phyloP scores from a whole-genome alignment of 768 basidiomycete species.

The Trametes cubensis region DNA sequence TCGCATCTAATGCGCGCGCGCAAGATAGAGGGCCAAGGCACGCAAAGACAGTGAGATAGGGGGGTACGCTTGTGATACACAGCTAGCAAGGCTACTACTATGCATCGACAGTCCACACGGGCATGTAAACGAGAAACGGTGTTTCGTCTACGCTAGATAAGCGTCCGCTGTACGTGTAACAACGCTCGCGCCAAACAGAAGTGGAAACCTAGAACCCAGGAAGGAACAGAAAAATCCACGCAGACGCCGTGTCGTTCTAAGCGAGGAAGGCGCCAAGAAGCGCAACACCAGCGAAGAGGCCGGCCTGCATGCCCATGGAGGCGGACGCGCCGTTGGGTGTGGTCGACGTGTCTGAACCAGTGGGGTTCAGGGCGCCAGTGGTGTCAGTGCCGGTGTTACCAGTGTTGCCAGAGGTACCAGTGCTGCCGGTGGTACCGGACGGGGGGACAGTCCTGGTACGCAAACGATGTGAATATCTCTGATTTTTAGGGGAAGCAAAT shows the following conservation, averaged over 20 bases:
- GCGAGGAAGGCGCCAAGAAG: constrained; percentile 41
- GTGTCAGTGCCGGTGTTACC: constrained; percentile 21
- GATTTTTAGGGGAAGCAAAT: background rate
- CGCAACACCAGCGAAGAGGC: constrained; percentile 40
- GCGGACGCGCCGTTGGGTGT: constrained; percentile 36
- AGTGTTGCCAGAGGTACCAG: constrained; percentile 1
- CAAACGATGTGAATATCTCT: background rate
- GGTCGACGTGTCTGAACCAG: constrained; percentile 28
- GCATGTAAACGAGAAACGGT: background rate
- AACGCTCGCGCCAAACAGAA: background rate
- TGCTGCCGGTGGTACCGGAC: no score
- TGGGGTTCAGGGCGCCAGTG: constrained; percentile 26
- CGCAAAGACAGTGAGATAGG: background rate
- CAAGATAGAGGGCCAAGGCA: no score
- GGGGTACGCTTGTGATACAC: background rate
- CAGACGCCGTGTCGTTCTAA: constrained; percentile 19
- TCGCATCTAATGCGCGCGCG: no score
- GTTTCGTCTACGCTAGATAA: background rate
- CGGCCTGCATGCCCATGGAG: constrained; percentile 34
- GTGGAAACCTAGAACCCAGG: background rate
- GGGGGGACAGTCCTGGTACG: constrained; percentile 4
- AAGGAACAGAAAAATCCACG: background rate
- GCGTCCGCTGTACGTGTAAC: constrained; percentile 8
- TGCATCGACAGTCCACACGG: constrained; percentile 4
- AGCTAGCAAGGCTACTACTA: constrained; percentile 14